Evolutionary conservation across 306 rosid species (phyloP), one percentile per base, ranked within the genome.

Genomic region (Prunus mume): DNA sequence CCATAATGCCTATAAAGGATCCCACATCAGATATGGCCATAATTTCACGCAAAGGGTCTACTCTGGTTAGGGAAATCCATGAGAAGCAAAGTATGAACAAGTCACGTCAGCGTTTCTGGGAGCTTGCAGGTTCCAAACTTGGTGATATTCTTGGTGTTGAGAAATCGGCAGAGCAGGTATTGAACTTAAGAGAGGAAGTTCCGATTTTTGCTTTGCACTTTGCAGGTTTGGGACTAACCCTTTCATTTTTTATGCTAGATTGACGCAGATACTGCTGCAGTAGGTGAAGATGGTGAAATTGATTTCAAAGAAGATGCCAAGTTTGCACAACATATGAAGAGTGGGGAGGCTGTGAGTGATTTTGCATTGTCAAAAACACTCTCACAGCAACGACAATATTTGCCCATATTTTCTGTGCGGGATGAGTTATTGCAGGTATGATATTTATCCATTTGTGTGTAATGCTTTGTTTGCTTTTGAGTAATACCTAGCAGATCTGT

Each of bases 11-110:
- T 47, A 85, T 95, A 78, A 95, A 90, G 83, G 98, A 95, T 69
- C 97, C 98, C 19, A 95, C 98, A 62, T 95, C 98, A 68, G 98
- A 95, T 79, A 95, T 95, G 98, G 98, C 98, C 78, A 92, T 95
- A 71, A 92, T 95, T 79, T 92, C 98, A 72, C 97, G 98, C 49
- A 95, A 95, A 86, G 98, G 98, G 65, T 95, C 98, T 83, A 1
- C 85, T 76, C 28, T 95, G 50, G 98, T 95, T 63, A 90, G 93
- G 79, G 98, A 95, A 85, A 88, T 88, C 69, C 97, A 89, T 56
- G 98, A 95, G 83, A 95, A 95, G 69, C 97, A 95, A 86, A 95
- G 97, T 80, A 41, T 17, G 78, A 92, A 90, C 76, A 95, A 95
- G 69, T 95, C 98, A 79, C 98, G 97, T 57, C 98, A 95, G 80